phyloP scores from a whole-genome alignment of 1,284 basidiomycete species.

The Trichosporon sp. region DNA sequence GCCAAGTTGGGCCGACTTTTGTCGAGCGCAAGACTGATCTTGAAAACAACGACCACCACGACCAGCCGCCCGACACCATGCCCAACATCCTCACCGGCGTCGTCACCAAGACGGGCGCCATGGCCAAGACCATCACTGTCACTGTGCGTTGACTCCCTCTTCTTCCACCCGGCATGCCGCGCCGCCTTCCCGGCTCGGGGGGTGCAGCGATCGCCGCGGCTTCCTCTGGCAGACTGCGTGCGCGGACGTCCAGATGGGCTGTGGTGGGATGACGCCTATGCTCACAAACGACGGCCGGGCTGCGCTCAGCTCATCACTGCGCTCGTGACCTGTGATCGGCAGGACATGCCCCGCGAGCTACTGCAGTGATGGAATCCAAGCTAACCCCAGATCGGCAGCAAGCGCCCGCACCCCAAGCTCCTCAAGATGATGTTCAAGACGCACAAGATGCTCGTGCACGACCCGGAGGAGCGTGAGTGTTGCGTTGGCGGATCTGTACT shows the following conservation, averaged over 20 bases:
- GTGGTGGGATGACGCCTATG: too few relatives aligned
- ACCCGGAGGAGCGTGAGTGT: slow-evolving; percentile 36
- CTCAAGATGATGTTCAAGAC: slow-evolving; percentile 31
- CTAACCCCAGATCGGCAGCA: slow-evolving; percentile 25
- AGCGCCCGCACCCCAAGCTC: slow-evolving; percentile 29
- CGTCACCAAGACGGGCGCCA: slow-evolving; percentile 41
- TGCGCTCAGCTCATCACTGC: too few relatives aligned
- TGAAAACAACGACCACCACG: not conserved
- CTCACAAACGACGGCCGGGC: too few relatives aligned
- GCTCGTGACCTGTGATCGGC: too few relatives aligned
- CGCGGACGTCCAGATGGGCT: too few relatives aligned
- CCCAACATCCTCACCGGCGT: slow-evolving; percentile 33
- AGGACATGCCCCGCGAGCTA: too few relatives aligned
- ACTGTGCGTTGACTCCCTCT: slow-evolving; percentile 22
- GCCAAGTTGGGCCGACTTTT: not conserved
- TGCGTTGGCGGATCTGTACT: too few relatives aligned
- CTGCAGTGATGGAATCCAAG: not conserved
- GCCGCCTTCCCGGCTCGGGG: too few relatives aligned
- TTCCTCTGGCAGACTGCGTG: too few relatives aligned
- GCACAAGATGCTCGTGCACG: slow-evolving; percentile 43
- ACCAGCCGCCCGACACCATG: slow-evolving; percentile 22
- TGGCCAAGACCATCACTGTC: slow-evolving; percentile 43
- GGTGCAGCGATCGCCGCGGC: too few relatives aligned
- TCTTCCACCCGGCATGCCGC: not conserved
- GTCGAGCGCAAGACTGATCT: not conserved